Percentiles rank a stretch among this genome's conserved stretches.
Evolutionary conservation across 2,329 filamentous ascomycete species (phyloP).

Genomic region (Fusarium begoniae): DNA sequence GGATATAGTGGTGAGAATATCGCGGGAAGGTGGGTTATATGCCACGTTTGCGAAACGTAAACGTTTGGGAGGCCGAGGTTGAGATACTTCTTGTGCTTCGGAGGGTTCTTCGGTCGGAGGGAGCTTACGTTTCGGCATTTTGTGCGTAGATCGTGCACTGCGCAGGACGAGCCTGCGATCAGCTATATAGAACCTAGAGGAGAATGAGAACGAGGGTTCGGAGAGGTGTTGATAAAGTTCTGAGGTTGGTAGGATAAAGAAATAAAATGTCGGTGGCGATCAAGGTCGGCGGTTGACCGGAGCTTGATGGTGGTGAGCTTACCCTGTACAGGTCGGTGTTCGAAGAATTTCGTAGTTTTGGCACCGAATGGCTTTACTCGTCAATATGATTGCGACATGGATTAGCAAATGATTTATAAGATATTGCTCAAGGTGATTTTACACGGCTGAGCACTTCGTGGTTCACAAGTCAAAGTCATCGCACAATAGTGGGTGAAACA

Average conservation of each 20-base stretch:
- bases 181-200: not conserved
- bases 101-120: constrained; percentile 9
- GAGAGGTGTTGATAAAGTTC: not conserved
- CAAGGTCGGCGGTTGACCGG: constrained; percentile 4
- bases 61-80: constrained; percentile 36
- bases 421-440: not conserved
- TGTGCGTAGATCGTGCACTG: not conserved
- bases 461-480: too few species aligned
- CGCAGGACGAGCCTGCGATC: constrained; percentile 22
- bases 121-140: constrained; percentile 43
- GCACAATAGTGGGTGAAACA: too few species aligned
- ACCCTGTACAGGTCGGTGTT: constrained; percentile 24
- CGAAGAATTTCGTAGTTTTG: not conserved
- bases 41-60: constrained; percentile 21
- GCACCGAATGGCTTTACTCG: not conserved
- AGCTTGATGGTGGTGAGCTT: constrained; percentile 5
- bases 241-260: not conserved
- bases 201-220: not conserved
- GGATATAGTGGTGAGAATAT: constrained; percentile 78
- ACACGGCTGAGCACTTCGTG: not conserved
- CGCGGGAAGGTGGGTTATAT: constrained; percentile 45
- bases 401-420: rapidly evolving
- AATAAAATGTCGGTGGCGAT: constrained; percentile 42
- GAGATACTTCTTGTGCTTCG: not conserved
- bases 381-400: not conserved